Percentiles rank a stretch among this genome's conserved stretches.
Evolutionary conservation across 352 stramenopile species (phyloP).

Genomic region (Phytophthora rubi): DNA sequence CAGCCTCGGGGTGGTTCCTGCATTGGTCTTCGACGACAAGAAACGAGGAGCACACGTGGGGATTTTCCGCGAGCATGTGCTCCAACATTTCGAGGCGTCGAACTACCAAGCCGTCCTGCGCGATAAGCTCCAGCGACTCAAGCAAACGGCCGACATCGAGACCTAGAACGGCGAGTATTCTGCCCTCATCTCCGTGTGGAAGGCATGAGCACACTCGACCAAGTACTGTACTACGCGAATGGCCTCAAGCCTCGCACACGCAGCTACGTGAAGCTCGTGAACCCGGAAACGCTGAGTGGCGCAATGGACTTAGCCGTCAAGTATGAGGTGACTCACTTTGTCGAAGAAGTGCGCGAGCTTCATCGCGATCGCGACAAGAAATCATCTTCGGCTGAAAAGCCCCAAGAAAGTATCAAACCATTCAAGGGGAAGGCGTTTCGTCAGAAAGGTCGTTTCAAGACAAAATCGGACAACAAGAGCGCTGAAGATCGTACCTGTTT

Average conservation of each 20-base stretch:
- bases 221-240: conserved; percentile 9
- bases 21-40: conserved; percentile 6
- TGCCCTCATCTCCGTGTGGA: conserved; percentile 5
- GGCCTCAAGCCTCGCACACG: conserved; percentile 1
- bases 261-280: conserved; percentile 9
- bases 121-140: background rate
- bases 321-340: conserved; percentile 4
- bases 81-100: no score
- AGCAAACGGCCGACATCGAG: conserved; percentile 9
- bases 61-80: no score
- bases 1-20: conserved; percentile 9
- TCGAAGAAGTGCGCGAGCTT: background rate
- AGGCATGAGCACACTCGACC: conserved; percentile 9
- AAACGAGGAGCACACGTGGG: background rate
- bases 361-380: background rate
- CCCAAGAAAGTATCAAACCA: background rate
- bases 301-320: conserved; percentile 16
- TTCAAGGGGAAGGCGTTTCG: background rate
- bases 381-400: background rate
- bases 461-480: background rate
- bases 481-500: background rate
- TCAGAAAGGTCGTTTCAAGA: no score
- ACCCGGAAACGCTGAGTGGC: conserved; percentile 2
- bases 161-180: conserved; percentile 9
- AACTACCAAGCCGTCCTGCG: no score